Evolutionary conservation across 2,329 filamentous ascomycete genomes (phyloP).

Genomic region (Simplicillium sp.): DNA sequence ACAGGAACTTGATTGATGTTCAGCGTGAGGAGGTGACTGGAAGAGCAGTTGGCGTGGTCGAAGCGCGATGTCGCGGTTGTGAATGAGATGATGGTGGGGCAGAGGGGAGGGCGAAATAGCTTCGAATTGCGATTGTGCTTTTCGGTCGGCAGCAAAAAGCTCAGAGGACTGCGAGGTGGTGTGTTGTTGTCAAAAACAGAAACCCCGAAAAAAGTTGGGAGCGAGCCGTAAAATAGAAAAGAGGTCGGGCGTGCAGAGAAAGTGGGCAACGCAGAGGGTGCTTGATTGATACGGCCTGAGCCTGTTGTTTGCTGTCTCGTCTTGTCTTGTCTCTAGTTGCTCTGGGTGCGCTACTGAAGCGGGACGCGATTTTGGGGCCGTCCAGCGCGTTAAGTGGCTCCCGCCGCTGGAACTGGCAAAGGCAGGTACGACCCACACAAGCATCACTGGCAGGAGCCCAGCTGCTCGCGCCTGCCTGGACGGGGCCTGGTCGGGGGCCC

Average conservation of each 20-base stretch:
- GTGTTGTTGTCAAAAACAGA: too few relatives aligned
- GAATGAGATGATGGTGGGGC: conserved; percentile 4
- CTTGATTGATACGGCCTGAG: too few relatives aligned
- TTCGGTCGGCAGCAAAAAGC: neutral
- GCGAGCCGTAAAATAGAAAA: conserved; percentile 5
- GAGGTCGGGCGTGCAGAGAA: neutral
- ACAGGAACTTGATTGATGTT: conserved; percentile 4
- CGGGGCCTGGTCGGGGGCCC: too few relatives aligned
- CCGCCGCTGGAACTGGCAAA: neutral
- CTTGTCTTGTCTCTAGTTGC: too few relatives aligned
- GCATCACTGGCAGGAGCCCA: too few relatives aligned
- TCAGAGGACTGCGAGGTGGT: too few relatives aligned
- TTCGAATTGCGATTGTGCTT: conserved; percentile 1
- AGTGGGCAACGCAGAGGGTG: too few relatives aligned
- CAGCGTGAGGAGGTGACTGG: conserved; percentile 1
- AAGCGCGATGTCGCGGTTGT: conserved; percentile 4
- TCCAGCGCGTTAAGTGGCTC: conserved; percentile 9
- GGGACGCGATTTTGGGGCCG: conserved; percentile 5
- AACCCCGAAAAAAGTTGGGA: neutral
- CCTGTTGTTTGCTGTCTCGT: too few relatives aligned
- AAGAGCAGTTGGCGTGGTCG: conserved; percentile 3
- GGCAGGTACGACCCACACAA: too few relatives aligned
- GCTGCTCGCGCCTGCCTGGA: too few relatives aligned
- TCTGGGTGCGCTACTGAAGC: too few relatives aligned
- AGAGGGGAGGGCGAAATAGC: neutral